A percentile compares a stretch with the other conserved stretches of the same genome.
Evolutionary conservation across 1,139 yeast species (phyloP).

Genomic region (Pichia sp.): DNA sequence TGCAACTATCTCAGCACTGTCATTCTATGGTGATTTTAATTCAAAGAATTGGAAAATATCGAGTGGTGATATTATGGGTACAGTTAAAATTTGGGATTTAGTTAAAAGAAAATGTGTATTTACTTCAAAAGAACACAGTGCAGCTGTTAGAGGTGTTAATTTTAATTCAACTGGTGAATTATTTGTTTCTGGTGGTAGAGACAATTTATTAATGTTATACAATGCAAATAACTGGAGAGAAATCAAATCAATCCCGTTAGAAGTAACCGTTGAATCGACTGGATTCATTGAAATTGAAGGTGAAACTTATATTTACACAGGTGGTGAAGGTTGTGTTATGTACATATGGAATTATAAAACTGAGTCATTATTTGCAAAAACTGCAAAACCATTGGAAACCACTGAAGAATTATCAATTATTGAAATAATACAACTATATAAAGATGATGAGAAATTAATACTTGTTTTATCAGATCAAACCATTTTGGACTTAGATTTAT

Average conservation of each 20-base stretch:
- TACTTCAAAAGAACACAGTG: constrained; percentile 63
- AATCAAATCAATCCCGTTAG: constrained; percentile 60
- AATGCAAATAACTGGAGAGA: constrained; percentile 42
- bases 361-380: constrained; percentile 38
- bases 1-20: constrained; percentile 75
- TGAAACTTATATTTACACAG: constrained; percentile 52
- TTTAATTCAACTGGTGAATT: constrained; percentile 48
- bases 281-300: constrained; percentile 49
- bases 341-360: constrained; percentile 50
- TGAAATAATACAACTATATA: constrained; percentile 39
- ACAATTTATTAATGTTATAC: constrained; percentile 66
- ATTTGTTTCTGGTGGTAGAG: constrained; percentile 84
- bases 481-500: constrained; percentile 46
- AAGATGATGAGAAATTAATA: constrained; percentile 27
- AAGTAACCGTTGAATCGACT: constrained; percentile 74
- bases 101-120: constrained; percentile 66
- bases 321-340: constrained; percentile 69
- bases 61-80: constrained; percentile 85
- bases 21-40: constrained; percentile 67
- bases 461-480: constrained; percentile 81
- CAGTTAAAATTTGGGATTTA: constrained; percentile 84
- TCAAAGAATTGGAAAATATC: constrained; percentile 71
- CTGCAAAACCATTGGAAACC: constrained; percentile 46
- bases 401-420: constrained; percentile 64
- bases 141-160: constrained; percentile 83